Conservation (phyloP, 306 rosid genomes). For the Ochetophila trinervis region DNA sequence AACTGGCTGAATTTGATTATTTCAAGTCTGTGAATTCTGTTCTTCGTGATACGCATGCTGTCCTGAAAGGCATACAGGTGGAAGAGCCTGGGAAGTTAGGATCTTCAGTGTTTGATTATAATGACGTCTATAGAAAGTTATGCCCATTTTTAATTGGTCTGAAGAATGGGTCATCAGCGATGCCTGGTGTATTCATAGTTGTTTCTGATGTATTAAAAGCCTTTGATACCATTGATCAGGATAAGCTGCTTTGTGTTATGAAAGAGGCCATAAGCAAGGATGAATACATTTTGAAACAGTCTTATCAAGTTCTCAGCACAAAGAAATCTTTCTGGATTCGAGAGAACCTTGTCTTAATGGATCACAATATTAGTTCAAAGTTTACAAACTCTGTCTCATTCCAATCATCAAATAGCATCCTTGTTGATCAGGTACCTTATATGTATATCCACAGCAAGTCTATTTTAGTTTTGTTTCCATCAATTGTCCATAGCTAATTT, state of each 20-base stretch:
- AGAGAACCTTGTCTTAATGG: conserved; percentile 34
- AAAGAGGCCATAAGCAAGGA: conserved; percentile 42
- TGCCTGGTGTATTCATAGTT: conserved; percentile 54
- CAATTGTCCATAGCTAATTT: background rate
- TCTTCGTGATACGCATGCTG: conserved; percentile 63
- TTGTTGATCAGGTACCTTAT: conserved; percentile 59
- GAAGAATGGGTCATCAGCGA: conserved; percentile 31
- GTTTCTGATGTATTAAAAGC: conserved; percentile 84
- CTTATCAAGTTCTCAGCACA: conserved; percentile 54
- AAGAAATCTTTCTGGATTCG: conserved; percentile 63
- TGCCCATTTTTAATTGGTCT: conserved; percentile 53
- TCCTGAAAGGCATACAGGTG: conserved; percentile 57
- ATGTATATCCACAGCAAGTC: background rate
- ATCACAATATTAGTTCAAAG: conserved; percentile 33
- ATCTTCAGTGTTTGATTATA: conserved; percentile 88
- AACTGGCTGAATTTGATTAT: conserved; percentile 24
- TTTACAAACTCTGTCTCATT: conserved; percentile 31
- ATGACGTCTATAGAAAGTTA: conserved; percentile 66
- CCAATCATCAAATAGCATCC: conserved; percentile 39
- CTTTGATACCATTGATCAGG: conserved; percentile 77
- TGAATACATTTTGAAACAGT: conserved; percentile 49
- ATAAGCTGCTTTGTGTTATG: conserved; percentile 64
- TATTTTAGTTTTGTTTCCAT: background rate
- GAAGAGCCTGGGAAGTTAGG: conserved; percentile 70
- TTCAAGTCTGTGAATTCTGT: conserved; percentile 64